Conservation (phyloP, 306 rosid species). For the Acacia crassicarpa region DNA sequence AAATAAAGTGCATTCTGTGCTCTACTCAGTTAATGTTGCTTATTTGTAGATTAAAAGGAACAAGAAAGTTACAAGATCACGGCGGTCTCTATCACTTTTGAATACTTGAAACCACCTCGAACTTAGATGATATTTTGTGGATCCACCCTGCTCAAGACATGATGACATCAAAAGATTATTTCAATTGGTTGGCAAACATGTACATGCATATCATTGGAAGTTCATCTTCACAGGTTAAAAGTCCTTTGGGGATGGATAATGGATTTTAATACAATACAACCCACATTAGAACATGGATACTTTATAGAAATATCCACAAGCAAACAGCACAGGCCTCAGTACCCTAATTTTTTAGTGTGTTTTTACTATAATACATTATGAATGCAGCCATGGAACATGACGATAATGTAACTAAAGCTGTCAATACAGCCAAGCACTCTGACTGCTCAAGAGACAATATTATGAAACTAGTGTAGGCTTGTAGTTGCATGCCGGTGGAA, state of each 20-base stretch:
- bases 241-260: background rate
- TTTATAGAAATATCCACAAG: background rate
- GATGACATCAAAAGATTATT: conserved; percentile 33
- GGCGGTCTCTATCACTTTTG: conserved; percentile 90
- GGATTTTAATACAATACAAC: background rate
- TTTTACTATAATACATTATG: background rate
- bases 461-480: background rate
- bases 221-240: conserved; percentile 11
- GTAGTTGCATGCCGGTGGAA: background rate
- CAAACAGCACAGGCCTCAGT: background rate
- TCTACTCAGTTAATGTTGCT: background rate
- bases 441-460: background rate
- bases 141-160: conserved; percentile 79
- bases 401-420: background rate
- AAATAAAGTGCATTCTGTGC: background rate
- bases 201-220: conserved; percentile 22
- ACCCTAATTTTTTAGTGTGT: background rate
- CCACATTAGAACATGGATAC: background rate
- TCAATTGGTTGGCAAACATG: conserved; percentile 15
- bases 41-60: background rate
- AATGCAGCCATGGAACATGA: background rate
- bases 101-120: conserved; percentile 96
- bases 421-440: background rate
- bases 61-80: conserved; percentile 71
- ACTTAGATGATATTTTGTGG: conserved; percentile 83